Conservation (phyloP, 2,329 filamentous ascomycete species). For the Paecilomyces fulvus region DNA sequence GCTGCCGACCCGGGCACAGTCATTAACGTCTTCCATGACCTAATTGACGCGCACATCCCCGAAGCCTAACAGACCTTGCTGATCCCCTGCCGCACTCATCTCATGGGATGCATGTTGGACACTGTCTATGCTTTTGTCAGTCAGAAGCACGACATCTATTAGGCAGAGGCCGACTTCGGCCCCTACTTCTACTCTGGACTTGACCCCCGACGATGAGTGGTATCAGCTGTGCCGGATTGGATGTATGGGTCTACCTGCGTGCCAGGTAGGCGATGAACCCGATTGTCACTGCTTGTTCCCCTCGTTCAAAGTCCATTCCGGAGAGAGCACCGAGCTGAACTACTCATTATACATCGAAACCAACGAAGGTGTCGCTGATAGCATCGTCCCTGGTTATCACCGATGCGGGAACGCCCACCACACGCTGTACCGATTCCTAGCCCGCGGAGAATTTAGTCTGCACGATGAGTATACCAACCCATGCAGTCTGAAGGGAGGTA, state of each 20-base stretch:
- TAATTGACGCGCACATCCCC: slow-evolving; percentile 43
- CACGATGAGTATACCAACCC: slow-evolving; percentile 45
- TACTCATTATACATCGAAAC: slow-evolving; percentile 42
- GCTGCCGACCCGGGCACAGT: slow-evolving; percentile 41
- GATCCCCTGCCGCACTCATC: slow-evolving; percentile 40
- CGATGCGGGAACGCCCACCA: slow-evolving; percentile 43
- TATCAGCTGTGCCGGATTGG: slow-evolving; percentile 45
- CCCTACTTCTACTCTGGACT: slow-evolving; percentile 46
- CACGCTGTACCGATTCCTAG: slow-evolving; percentile 33
- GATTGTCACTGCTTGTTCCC: slow-evolving; percentile 45
- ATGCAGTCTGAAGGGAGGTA: slow-evolving; percentile 41
- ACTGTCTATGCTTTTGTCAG: slow-evolving; percentile 45
- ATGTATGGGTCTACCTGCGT: slow-evolving; percentile 42
- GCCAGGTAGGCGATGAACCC: slow-evolving; percentile 40
- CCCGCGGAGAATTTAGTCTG: slow-evolving; percentile 39
- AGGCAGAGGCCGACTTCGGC: slow-evolving; percentile 43
- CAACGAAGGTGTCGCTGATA: slow-evolving; percentile 41
- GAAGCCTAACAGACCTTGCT: slow-evolving; percentile 40
- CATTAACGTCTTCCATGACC: slow-evolving; percentile 45
- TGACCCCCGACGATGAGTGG: slow-evolving; percentile 39
- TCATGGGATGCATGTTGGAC: slow-evolving; percentile 42
- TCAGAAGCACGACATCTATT: slow-evolving; percentile 38
- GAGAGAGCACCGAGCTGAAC: slow-evolving; percentile 42
- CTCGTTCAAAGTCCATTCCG: slow-evolving; percentile 43
- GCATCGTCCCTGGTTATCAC: slow-evolving; percentile 40